These are phyloP conservation scores for Trichoderma breve DNA, from an alignment of 2,329 filamentous ascomycete genomes.

Conservation along the genomic window DNA sequence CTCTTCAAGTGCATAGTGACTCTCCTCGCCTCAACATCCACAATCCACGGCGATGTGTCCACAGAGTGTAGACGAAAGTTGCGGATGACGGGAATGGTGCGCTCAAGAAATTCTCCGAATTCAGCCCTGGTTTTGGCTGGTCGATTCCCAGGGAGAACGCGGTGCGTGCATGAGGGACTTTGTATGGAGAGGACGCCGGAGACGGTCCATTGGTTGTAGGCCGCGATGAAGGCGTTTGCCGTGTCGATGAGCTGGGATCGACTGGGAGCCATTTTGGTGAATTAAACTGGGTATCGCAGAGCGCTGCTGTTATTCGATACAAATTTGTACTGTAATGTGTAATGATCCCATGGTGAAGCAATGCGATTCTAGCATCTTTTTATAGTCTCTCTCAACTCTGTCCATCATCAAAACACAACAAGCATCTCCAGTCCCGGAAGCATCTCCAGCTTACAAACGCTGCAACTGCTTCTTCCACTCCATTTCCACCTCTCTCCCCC, in stretches of 20 bases:
- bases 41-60: background rate
- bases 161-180: background rate
- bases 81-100: background rate
- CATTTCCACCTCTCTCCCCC: background rate
- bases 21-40: background rate
- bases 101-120: background rate
- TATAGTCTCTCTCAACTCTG: background rate
- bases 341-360: background rate
- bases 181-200: background rate
- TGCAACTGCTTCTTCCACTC: background rate
- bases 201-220: background rate
- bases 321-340: background rate
- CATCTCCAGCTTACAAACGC: background rate
- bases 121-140: background rate
- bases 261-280: background rate
- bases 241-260: background rate
- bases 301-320: background rate
- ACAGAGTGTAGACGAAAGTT: background rate
- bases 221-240: background rate
- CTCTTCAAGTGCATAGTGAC: background rate
- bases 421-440: background rate
- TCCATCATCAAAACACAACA: background rate
- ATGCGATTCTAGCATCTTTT: background rate
- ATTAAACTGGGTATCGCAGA: too few species aligned
- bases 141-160: background rate